phyloP scores from a whole-genome alignment of 2,329 filamentous ascomycete genomes.

The Pseudonectria buxi region DNA sequence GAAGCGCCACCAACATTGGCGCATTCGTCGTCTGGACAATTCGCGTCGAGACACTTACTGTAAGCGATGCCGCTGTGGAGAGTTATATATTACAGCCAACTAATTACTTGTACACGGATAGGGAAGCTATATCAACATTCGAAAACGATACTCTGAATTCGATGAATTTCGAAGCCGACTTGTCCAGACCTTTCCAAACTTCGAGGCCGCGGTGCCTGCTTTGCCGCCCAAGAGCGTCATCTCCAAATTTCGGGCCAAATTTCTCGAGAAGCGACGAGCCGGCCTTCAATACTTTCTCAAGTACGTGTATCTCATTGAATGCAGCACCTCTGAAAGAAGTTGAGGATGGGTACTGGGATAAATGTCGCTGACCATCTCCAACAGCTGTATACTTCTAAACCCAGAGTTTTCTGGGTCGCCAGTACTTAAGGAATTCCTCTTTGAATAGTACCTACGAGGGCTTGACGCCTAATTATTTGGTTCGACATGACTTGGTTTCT shows the following conservation, averaged over 20 bases:
- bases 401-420: slow-evolving; percentile 92
- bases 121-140: slow-evolving; percentile 55
- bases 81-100: not conserved
- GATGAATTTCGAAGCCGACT: slow-evolving; percentile 72
- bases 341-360: too few relatives aligned
- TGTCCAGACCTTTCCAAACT: slow-evolving; percentile 73
- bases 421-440: slow-evolving; percentile 84
- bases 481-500: not conserved
- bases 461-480: slow-evolving; percentile 2
- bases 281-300: slow-evolving; percentile 91
- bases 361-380: slow-evolving; percentile 9
- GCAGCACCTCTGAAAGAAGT: too few relatives aligned
- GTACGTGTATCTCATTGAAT: slow-evolving; percentile 45
- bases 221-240: slow-evolving; percentile 88
- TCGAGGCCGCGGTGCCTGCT: slow-evolving; percentile 76
- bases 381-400: slow-evolving; percentile 81
- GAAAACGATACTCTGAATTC: slow-evolving; percentile 87
- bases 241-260: slow-evolving; percentile 75
- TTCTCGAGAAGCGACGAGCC: slow-evolving; percentile 75
- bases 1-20: slow-evolving; percentile 56
- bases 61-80: slow-evolving; percentile 35
- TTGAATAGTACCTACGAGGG: slow-evolving; percentile 40
- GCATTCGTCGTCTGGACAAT: slow-evolving; percentile 96
- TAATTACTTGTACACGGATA: slow-evolving; percentile 24
- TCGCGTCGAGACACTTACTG: slow-evolving; percentile 76